Evolutionary conservation across 345 rosid genomes (phyloP), one percentile per base, ranked within the genome.

Genomic region (Sisymbrium irio): DNA sequence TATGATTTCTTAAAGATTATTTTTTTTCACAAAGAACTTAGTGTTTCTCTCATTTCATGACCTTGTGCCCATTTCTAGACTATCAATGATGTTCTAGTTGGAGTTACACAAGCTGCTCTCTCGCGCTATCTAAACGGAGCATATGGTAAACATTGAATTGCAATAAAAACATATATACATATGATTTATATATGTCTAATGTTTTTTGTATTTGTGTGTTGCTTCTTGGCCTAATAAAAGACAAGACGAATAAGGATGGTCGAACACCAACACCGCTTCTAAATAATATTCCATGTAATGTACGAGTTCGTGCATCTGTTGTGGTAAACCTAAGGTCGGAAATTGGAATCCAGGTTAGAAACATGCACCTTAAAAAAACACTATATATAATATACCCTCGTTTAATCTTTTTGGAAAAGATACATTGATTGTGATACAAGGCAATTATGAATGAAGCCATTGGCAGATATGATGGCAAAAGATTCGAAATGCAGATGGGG

Each of bases 81-180:
- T 5, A 54, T 88, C 72, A 88, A 87, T 7, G 94, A 91, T 65
- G 89, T 91, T 32, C 37, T 86, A 18, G n/a, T 84, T 30, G 97
- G 92, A 53, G 71, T 84, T 33, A 84, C 87, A 32, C 88, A 88
- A 68, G 89, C 87, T 40, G 92, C 83, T 53, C 77, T 91, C 60
- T 85, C 92, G 1, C 79, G 72, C 35, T 88, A 85, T 51, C 59
- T 88, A 18, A 69, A 78, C 50, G 57, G 80, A 41, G 75, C 57
- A 80, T 66, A 81, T 55, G 85, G 92, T 51, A 58, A 54, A 54
- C 11, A 28, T 54, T n/a, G 39, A 20, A 9, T 36, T 15, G 18
- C 32, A 47, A 18, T 30, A 44, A 20, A 12, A 13, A 49, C 11
- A 7, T 46, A 35, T 40, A 14, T 39, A 22, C 20, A 19, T 49